phyloP scores from a whole-genome alignment of 2,329 filamentous ascomycete genomes.

The Colletotrichum costaricense region DNA sequence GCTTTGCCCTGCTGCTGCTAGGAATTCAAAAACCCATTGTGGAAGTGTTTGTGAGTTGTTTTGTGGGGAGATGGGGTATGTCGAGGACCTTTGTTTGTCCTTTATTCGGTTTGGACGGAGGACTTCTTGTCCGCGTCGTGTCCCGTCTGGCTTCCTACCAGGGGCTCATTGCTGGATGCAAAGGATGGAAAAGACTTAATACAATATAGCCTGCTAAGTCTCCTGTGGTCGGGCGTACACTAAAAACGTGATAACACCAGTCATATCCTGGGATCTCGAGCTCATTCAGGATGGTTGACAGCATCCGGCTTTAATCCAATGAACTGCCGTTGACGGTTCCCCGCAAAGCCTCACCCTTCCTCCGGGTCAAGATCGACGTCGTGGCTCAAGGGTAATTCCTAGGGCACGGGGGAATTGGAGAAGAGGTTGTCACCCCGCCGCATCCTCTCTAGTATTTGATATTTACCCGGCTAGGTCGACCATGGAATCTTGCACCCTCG shows the following conservation, averaged over 20 bases:
- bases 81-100: not conserved
- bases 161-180: not conserved
- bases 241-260: too few species aligned
- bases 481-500: not conserved
- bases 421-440: too few species aligned
- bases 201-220: not conserved
- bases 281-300: not conserved
- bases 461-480: not conserved
- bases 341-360: not conserved
- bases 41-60: not conserved
- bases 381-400: not conserved
- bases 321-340: not conserved
- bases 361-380: not conserved
- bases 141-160: not conserved
- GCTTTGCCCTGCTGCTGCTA: too few species aligned
- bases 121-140: not conserved
- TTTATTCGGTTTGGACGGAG: not conserved
- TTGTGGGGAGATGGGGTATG: not conserved
- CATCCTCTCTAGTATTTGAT: not conserved
- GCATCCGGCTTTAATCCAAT: not conserved
- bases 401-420: not conserved
- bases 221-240: not conserved
- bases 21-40: not conserved
- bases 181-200: not conserved
- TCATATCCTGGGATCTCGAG: not conserved